Conservation (phyloP, 805 yeast genomes). For the Saccharomycopsis schoenii region DNA sequence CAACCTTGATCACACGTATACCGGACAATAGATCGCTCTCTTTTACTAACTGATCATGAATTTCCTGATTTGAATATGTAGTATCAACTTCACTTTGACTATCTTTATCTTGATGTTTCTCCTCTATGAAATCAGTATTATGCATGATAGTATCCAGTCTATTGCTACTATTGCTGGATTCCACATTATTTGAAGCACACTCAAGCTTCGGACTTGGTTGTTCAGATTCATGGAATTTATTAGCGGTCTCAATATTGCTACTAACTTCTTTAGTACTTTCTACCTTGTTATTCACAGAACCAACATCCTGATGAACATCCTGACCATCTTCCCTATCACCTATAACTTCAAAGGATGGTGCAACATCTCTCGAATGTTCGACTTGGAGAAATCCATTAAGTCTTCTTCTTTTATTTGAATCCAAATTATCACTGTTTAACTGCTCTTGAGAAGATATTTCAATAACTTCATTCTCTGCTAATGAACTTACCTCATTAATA, state of each 20-base stretch:
- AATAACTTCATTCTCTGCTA: not conserved
- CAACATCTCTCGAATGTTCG: not conserved
- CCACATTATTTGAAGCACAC: too few relatives aligned
- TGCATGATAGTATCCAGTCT: not conserved
- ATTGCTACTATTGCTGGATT: too few relatives aligned
- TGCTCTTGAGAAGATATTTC: not conserved
- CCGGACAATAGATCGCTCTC: not conserved
- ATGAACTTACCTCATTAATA: not conserved
- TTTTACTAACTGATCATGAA: not conserved
- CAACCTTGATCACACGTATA: not conserved
- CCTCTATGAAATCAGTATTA: not conserved
- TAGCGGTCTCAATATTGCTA: not conserved
- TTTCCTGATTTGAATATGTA: not conserved
- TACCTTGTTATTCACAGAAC: too few relatives aligned
- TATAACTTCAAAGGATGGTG: not conserved
- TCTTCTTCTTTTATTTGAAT: not conserved
- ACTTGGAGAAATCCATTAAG: not conserved
- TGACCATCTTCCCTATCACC: not conserved
- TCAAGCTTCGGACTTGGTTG: not conserved
- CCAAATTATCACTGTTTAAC: not conserved
- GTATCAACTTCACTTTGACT: not conserved
- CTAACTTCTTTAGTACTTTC: not conserved
- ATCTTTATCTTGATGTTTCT: not conserved
- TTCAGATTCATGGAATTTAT: not conserved
- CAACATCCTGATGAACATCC: not conserved